These are phyloP conservation scores for Pichia ethanolica DNA, from an alignment of 805 yeast genomes.

Conservation along the genomic window DNA sequence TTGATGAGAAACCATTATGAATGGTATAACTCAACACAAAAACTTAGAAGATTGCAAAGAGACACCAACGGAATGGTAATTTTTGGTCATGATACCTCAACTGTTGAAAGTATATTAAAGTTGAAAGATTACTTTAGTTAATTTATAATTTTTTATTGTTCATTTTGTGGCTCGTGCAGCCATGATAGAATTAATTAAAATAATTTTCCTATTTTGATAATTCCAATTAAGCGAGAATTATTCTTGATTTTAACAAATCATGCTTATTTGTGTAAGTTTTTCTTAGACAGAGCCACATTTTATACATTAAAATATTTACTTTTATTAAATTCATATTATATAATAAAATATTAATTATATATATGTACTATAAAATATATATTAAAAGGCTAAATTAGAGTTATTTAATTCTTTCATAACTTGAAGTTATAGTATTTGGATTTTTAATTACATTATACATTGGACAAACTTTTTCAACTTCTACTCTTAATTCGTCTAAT, in stretches of 20 bases:
- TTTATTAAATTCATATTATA: no score
- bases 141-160: background rate
- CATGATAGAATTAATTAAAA: no score
- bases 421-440: background rate
- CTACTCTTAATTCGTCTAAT: background rate
- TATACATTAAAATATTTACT: no score
- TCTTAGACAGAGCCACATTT: no score
- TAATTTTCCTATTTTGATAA: no score
- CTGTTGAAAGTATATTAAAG: background rate
- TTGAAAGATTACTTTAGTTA: background rate
- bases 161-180: no score
- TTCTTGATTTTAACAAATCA: no score
- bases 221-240: no score
- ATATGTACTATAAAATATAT: no score
- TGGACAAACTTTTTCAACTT: conserved; percentile 7
- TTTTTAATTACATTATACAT: conserved; percentile 4
- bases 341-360: no score
- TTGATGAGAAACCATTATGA: conserved; percentile 2
- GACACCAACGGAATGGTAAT: conserved; percentile 2
- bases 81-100: conserved; percentile 2
- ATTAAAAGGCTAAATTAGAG: no score
- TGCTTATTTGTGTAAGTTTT: no score
- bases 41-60: conserved; percentile 2
- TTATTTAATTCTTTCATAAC: background rate
- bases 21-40: conserved; percentile 1